These are phyloP conservation scores for Saturnispora saitoi DNA, from an alignment of 805 yeast genomes.

Conservation along the genomic window DNA sequence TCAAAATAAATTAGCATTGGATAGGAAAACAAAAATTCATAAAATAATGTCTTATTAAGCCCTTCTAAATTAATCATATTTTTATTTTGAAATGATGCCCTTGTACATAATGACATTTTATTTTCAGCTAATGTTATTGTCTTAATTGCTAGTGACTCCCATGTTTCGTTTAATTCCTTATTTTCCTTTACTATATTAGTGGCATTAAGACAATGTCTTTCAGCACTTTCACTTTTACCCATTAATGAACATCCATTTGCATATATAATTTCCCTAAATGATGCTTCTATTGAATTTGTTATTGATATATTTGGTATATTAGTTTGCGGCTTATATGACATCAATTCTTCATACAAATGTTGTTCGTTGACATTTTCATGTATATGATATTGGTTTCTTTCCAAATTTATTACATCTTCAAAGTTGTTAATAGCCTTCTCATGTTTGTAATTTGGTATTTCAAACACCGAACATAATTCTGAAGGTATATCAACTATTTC, in stretches of 20 bases:
- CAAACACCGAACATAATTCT: slow-evolving; percentile 23
- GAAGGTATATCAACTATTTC: slow-evolving; percentile 38
- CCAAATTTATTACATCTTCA: slow-evolving; percentile 1
- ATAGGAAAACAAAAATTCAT: slow-evolving; percentile 33
- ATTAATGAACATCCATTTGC: slow-evolving; percentile 34
- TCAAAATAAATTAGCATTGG: slow-evolving; percentile 33
- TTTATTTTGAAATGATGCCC: background rate
- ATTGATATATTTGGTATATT: slow-evolving; percentile 19
- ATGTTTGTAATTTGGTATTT: slow-evolving; percentile 20
- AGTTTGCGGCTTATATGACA: slow-evolving; percentile 25
- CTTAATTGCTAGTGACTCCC: slow-evolving; percentile 37
- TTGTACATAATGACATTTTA: slow-evolving; percentile 21
- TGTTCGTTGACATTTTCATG: background rate
- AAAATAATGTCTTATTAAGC: slow-evolving; percentile 9
- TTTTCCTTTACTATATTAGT: slow-evolving; percentile 15
- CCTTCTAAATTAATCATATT: background rate
- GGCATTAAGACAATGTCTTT: slow-evolving; percentile 22
- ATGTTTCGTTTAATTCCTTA: slow-evolving; percentile 15
- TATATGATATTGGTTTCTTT: background rate
- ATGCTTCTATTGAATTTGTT: slow-evolving; percentile 11
- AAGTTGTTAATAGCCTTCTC: background rate
- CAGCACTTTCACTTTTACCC: slow-evolving; percentile 24
- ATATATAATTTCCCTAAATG: slow-evolving; percentile 29
- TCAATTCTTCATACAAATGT: slow-evolving; percentile 13
- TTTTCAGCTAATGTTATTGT: slow-evolving; percentile 32